phyloP scores from a whole-genome alignment of 192 early-diverging fungal species.

The Podila minutissima region DNA sequence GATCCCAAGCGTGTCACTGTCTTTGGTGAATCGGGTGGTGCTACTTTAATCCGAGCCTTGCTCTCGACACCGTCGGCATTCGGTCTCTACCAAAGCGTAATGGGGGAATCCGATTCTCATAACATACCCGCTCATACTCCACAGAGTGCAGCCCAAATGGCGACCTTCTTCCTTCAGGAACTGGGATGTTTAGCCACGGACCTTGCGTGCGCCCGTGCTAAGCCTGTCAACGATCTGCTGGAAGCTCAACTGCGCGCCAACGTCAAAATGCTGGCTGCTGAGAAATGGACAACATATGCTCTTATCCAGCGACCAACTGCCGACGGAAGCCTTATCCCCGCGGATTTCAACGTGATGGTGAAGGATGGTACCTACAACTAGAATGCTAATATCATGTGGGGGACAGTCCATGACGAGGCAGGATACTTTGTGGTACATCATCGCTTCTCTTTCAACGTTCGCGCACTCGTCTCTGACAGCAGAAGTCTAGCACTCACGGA shows the following conservation, averaged over 20 bases:
- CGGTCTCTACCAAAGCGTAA: slow-evolving; percentile 47
- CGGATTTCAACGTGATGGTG: slow-evolving; percentile 19
- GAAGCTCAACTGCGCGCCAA: slow-evolving; percentile 18
- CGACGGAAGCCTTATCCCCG: slow-evolving; percentile 22
- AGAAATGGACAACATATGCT: slow-evolving; percentile 7
- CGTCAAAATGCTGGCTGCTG: background rate
- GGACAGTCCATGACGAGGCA: slow-evolving; percentile 21
- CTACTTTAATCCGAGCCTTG: slow-evolving; percentile 28
- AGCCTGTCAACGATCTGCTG: background rate
- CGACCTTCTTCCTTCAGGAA: background rate
- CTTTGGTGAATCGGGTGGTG: slow-evolving; percentile 63
- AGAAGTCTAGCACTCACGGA: no score
- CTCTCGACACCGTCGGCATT: slow-evolving; percentile 31
- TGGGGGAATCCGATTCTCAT: slow-evolving; percentile 44
- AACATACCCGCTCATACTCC: slow-evolving; percentile 15
- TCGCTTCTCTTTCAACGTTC: no score
- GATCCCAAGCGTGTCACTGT: slow-evolving; percentile 57
- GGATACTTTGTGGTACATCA: slow-evolving; percentile 6
- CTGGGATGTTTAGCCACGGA: slow-evolving; percentile 1
- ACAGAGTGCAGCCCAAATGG: background rate
- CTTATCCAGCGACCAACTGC: slow-evolving; percentile 20
- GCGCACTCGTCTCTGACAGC: no score
- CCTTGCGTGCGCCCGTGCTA: slow-evolving; percentile 11
- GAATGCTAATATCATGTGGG: slow-evolving; percentile 15
- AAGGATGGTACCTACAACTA: slow-evolving; percentile 13